Conservation (phyloP, 441 rosid genomes). For the Lagerstroemia fauriei region DNA sequence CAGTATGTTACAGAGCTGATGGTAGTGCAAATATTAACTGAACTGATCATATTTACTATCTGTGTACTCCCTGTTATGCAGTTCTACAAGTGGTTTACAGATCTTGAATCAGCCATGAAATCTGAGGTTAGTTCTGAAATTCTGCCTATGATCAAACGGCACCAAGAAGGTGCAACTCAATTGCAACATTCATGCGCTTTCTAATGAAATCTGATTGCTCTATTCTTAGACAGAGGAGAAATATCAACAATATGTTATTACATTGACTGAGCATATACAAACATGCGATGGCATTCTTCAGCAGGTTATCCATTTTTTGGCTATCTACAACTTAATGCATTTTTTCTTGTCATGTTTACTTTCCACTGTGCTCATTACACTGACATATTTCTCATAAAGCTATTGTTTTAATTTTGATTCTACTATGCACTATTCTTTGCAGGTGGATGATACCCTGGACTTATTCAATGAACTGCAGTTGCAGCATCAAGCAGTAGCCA, state of each 20-base stretch:
- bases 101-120: constrained; percentile 96
- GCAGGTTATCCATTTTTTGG: constrained; percentile 42
- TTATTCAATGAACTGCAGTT: constrained; percentile 80
- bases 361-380: not conserved
- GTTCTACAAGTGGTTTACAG: constrained; percentile 97
- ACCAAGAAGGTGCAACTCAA: not conserved
- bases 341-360: not conserved
- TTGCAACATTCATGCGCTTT: not conserved
- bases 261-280: constrained; percentile 75
- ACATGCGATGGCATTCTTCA: constrained; percentile 84
- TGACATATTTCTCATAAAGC: constrained; percentile 13
- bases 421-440: constrained; percentile 12
- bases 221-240: constrained; percentile 80
- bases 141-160: constrained; percentile 18
- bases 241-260: constrained; percentile 80
- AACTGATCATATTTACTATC: not conserved
- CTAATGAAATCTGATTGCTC: constrained; percentile 24
- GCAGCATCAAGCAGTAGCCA: constrained; percentile 89
- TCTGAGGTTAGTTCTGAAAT: constrained; percentile 74
- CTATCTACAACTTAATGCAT: not conserved
- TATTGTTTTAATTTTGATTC: constrained; percentile 9
- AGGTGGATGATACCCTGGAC: constrained; percentile 93
- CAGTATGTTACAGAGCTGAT: not conserved
- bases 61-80: constrained; percentile 35
- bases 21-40: not conserved